Conservation (phyloP, 129 eudicot species). For the Lactuca sativa region DNA sequence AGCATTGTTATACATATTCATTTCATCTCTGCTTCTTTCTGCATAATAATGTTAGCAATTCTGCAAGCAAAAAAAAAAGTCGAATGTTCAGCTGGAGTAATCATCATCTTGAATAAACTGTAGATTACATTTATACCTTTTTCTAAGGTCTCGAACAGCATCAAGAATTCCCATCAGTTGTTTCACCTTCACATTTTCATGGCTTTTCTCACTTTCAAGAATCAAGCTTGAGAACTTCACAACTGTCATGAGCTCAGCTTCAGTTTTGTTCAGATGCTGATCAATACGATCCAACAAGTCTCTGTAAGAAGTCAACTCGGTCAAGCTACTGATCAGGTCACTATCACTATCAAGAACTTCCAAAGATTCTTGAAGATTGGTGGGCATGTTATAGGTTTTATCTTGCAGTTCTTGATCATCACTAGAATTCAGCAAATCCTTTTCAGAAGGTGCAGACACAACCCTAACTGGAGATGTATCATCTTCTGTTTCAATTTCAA, state of each 20-base stretch:
- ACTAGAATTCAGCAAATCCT: conserved; percentile 3
- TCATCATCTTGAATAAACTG: not conserved
- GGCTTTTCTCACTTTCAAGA: conserved; percentile 46
- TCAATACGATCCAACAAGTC: conserved; percentile 63
- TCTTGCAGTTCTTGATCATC: conserved; percentile 35
- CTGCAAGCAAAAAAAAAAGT: conserved; percentile 41
- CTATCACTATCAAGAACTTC: conserved; percentile 22
- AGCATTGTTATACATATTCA: not conserved
- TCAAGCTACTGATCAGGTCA: conserved; percentile 28
- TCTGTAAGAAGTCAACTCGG: conserved; percentile 52
- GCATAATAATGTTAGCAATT: conserved; percentile 47
- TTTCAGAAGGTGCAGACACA: conserved; percentile 57
- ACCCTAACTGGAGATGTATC: conserved; percentile 50
- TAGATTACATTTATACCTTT: conserved; percentile 42
- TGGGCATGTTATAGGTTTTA: conserved; percentile 22
- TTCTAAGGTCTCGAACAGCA: conserved; percentile 52
- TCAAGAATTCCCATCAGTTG: conserved; percentile 58
- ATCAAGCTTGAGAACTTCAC: conserved; percentile 52
- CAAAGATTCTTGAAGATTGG: conserved; percentile 25
- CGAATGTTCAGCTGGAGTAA: conserved; percentile 1
- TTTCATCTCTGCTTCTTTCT: conserved; percentile 28
- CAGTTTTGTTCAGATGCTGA: conserved; percentile 54
- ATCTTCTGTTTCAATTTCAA: conserved; percentile 42
- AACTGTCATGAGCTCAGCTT: conserved; percentile 53
- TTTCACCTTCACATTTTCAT: conserved; percentile 50